These are phyloP conservation scores for Suillus brevipes DNA, from an alignment of 768 basidiomycete genomes.

Conservation along the genomic window DNA sequence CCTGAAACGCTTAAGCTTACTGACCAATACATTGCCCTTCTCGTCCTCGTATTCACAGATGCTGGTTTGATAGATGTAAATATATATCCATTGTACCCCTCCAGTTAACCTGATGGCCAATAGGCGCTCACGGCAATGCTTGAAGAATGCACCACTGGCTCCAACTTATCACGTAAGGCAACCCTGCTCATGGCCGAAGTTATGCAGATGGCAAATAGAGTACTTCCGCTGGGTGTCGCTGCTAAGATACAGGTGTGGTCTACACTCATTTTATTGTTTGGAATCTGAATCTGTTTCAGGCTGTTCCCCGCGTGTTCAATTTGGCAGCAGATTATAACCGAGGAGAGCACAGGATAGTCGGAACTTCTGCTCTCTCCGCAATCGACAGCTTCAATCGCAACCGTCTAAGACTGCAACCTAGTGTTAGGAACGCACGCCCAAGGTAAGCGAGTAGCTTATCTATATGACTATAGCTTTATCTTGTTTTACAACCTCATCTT, in stretches of 20 bases:
- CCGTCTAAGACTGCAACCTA: conserved; percentile 65
- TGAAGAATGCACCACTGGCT: conserved; percentile 73
- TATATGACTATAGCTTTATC: conserved; percentile 95
- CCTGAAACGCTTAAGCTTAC: conserved; percentile 73
- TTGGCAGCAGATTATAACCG: conserved; percentile 82
- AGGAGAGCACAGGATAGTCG: conserved; percentile 77
- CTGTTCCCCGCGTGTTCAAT: conserved; percentile 81
- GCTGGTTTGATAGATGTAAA: conserved; percentile 87
- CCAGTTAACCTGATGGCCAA: background rate
- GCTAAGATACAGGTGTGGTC: conserved; percentile 75
- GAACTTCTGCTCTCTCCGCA: conserved; percentile 79
- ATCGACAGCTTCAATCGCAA: conserved; percentile 97
- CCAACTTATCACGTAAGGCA: conserved; percentile 82
- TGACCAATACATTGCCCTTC: conserved; percentile 88
- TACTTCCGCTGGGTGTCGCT: conserved; percentile 79
- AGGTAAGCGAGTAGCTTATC: conserved; percentile 76
- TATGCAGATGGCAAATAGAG: conserved; percentile 82
- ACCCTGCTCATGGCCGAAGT: conserved; percentile 90
- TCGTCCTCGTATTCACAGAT: conserved; percentile 81
- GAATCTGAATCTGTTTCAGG: conserved; percentile 41
- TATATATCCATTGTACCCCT: conserved; percentile 7
- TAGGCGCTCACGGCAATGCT: conserved; percentile 86
- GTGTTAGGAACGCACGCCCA: conserved; percentile 57
- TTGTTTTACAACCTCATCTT: conserved; percentile 90
- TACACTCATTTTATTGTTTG: background rate